Percentiles rank a stretch among this genome's conserved stretches.
These are phyloP conservation scores for Termitomyces sp. DNA, from an alignment of 768 basidiomycete species.

Conservation along the genomic window DNA sequence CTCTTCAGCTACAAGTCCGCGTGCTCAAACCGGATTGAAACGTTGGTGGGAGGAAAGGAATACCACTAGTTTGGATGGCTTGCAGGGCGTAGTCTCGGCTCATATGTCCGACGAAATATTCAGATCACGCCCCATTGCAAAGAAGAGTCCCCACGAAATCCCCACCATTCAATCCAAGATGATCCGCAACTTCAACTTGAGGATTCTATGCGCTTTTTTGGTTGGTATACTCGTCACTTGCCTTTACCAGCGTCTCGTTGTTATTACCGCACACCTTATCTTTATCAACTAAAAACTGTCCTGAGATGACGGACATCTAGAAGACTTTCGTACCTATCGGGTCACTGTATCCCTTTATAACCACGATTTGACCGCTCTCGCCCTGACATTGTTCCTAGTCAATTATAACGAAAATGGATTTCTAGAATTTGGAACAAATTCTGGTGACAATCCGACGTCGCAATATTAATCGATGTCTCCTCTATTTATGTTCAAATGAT, in stretches of 20 bases:
- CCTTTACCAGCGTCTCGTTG: slow-evolving; percentile 8
- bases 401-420: too few relatives aligned
- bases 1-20: slow-evolving; percentile 17
- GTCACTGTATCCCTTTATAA: not conserved
- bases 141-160: slow-evolving; percentile 5
- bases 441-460: too few relatives aligned
- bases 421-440: too few relatives aligned
- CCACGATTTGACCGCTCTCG: too few relatives aligned
- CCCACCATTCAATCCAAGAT: slow-evolving; percentile 4
- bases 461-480: not conserved
- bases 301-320: not conserved
- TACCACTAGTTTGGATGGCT: slow-evolving; percentile 51
- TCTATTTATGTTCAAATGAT: not conserved
- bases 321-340: not conserved
- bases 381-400: too few relatives aligned
- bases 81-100: slow-evolving; percentile 42
- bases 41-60: slow-evolving; percentile 58
- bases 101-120: slow-evolving; percentile 18
- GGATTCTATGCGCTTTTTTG: slow-evolving; percentile 13
- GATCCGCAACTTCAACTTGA: slow-evolving; percentile 6
- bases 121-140: slow-evolving; percentile 10
- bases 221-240: slow-evolving; percentile 13
- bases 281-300: slow-evolving; percentile 2
- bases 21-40: slow-evolving; percentile 40
- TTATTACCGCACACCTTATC: slow-evolving; percentile 7